Base-by-base conservation (phyloP, 495 filamentous ascomycete genomes). In the Rhypophila decipiens region DNA sequence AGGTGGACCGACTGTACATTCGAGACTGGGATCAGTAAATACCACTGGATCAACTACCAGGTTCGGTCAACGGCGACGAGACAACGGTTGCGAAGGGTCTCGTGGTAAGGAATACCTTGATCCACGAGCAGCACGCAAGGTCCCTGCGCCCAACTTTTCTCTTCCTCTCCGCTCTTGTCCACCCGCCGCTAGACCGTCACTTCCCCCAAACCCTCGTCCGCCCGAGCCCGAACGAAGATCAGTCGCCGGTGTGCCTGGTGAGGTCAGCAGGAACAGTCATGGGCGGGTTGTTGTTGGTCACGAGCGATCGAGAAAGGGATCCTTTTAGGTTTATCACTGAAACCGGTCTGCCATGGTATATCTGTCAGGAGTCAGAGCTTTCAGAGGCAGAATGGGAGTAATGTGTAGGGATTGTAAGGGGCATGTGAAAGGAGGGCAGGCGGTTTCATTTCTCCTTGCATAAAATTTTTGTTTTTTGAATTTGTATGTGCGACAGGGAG, bases 141-240 rank as follows among this genome's bases (percentile, higher is more conserved):
- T 13, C 45, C 18, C 36, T 40, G 35, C 24, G 34, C 24, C 39
- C 50, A 27, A 53, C 27, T 75, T 75, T 20, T 70, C 64, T 22
- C 57, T 78, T 12, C 71, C 75, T 11, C 65, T 78, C 31, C 67
- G 75, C 27, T 31, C 27, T 7, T 13, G 27, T 31, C 27, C 27
- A 7, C 13, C 27, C 27, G 7, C 27, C 13, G 27, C n/a, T n/a
- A n/a, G n/a, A 29, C 69, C 75, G 38, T 71, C 61, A 36, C 67
- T 71, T 20, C 63, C 69, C 3, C 65, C 61, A 22, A 66, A 65
- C 9, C 60, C 64, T 20, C 58, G 69, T 35, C 71, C 71, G 19
- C 71, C 73, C 22, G 68, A 71, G 38, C 69, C 66, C 7, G 69
- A 68, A 29, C 64, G 66, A 49, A 72, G 72, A 53, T 69, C 71